phyloP scores from a whole-genome alignment of 1,139 yeast species.

The Barnettozyma hawaiiensis region DNA sequence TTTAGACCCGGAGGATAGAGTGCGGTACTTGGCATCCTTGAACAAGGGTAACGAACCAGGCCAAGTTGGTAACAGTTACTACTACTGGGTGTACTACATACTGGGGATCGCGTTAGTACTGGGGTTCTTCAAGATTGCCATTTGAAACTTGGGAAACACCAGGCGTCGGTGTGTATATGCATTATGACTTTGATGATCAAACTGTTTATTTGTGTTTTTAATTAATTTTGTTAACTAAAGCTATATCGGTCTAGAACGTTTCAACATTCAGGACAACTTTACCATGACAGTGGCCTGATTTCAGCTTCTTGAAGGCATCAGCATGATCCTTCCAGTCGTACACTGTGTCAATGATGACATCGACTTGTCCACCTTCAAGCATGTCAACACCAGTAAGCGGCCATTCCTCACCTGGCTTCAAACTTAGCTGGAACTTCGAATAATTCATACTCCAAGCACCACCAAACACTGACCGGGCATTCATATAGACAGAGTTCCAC shows the following conservation, averaged over 20 bases:
- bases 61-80: constrained; percentile 13
- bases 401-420: constrained; percentile 28
- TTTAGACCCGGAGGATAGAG: constrained; percentile 43
- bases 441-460: constrained; percentile 32
- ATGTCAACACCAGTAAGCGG: constrained; percentile 34
- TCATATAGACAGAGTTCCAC: constrained; percentile 34
- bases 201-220: neutral
- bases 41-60: constrained; percentile 8
- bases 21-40: constrained; percentile 31
- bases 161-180: no score
- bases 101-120: constrained; percentile 30
- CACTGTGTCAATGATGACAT: constrained; percentile 46
- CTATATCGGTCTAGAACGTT: constrained; percentile 27
- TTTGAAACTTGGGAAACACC: constrained; percentile 1
- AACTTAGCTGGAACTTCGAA: constrained; percentile 31
- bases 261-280: constrained; percentile 48
- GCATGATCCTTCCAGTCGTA: constrained; percentile 47
- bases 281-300: constrained; percentile 54
- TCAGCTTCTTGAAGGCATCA: constrained; percentile 47
- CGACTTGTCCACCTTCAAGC: constrained; percentile 37
- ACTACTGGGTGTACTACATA: constrained; percentile 28
- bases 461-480: constrained; percentile 34
- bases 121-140: constrained; percentile 21
- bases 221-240: no score
- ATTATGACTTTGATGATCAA: neutral